These are phyloP conservation scores for Melastoma malabathricum DNA, from an alignment of 345 rosid genomes.

Conservation along the genomic window DNA sequence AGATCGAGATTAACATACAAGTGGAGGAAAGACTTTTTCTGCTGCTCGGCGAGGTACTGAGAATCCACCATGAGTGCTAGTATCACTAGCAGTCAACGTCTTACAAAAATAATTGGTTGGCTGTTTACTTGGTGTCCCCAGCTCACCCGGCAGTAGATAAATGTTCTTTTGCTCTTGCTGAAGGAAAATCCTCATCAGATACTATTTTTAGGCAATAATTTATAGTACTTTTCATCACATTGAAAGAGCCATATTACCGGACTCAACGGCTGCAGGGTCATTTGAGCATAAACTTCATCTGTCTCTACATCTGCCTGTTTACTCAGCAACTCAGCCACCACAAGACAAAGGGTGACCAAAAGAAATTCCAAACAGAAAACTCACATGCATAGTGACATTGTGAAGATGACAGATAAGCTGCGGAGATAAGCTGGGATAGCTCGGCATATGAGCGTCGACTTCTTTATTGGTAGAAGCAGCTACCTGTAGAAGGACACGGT, in stretches of 20 bases:
- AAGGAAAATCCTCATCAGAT: background rate
- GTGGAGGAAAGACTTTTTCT: constrained; percentile 45
- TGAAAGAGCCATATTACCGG: constrained; percentile 13
- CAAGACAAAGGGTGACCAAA: background rate
- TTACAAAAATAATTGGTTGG: constrained; percentile 42
- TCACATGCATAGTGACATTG: constrained; percentile 58
- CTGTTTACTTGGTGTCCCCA: constrained; percentile 31
- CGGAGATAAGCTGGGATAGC: constrained; percentile 49
- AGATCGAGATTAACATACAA: constrained; percentile 17
- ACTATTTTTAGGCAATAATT: no score
- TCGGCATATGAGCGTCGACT: constrained; percentile 46
- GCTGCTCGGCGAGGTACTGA: constrained; percentile 50
- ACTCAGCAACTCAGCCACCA: constrained; percentile 2
- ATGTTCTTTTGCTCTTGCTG: constrained; percentile 40
- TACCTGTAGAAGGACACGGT: constrained; percentile 26
- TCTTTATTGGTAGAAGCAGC: constrained; percentile 50
- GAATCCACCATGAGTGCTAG: constrained; percentile 47
- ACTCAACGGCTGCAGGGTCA: constrained; percentile 62
- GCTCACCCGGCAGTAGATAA: constrained; percentile 26
- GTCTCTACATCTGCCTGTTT: constrained; percentile 65
- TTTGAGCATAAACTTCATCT: constrained; percentile 73
- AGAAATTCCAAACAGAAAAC: constrained; percentile 5
- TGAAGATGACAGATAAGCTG: constrained; percentile 64
- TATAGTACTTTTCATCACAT: no score
- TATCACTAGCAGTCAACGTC: constrained; percentile 41